Conservation (phyloP, 148 eudicot genomes). For the Salicornia ramosissima region DNA sequence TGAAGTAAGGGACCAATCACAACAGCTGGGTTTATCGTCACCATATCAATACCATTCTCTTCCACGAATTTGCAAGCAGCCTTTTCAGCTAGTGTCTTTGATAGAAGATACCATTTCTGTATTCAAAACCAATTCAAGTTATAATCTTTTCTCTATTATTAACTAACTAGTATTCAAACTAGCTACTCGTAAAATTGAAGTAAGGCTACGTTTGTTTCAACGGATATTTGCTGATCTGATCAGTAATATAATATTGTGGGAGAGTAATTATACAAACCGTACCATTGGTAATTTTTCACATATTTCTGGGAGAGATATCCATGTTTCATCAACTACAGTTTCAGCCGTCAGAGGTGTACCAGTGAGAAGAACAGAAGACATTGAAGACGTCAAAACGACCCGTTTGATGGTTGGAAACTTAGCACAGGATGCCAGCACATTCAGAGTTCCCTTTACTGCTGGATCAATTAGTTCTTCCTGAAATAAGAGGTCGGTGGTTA, state of each 20-base stretch:
- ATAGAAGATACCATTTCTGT: conserved; percentile 42
- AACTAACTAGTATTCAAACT: not conserved
- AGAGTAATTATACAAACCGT: conserved; percentile 20
- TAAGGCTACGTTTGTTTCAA: too few species aligned
- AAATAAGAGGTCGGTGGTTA: not conserved
- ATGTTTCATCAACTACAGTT: conserved; percentile 30
- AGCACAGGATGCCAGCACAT: conserved; percentile 45
- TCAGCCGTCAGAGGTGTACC: conserved; percentile 24
- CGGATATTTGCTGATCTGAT: too few species aligned
- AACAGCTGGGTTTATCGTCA: conserved; percentile 32
- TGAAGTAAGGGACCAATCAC: conserved; percentile 45
- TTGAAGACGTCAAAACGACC: conserved; percentile 47
- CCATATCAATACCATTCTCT: conserved; percentile 37
- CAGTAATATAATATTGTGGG: not conserved
- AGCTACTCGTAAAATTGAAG: too few species aligned
- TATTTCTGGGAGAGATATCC: conserved; percentile 27
- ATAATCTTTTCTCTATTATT: not conserved
- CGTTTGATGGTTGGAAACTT: conserved; percentile 37
- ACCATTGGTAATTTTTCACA: conserved; percentile 29
- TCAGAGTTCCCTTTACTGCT: conserved; percentile 57
- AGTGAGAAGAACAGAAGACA: conserved; percentile 23
- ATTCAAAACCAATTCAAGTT: not conserved
- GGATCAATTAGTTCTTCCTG: conserved; percentile 48
- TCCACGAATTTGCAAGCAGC: conserved; percentile 43
- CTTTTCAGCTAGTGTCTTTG: conserved; percentile 50